These are phyloP conservation scores for Strobilomyces confusus DNA, from an alignment of 768 basidiomycete species.

Conservation along the genomic window DNA sequence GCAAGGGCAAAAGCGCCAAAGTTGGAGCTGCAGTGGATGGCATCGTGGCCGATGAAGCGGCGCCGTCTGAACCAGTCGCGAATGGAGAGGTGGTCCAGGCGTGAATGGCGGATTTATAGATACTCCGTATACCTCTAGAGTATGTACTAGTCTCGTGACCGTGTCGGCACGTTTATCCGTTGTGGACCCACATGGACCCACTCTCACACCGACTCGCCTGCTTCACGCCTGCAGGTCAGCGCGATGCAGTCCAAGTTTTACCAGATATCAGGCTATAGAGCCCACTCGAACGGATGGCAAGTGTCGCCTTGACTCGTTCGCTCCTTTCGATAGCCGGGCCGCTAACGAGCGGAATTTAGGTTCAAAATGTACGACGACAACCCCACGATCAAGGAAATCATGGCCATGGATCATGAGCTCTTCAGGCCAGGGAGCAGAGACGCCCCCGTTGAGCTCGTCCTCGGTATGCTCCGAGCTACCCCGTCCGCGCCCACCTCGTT, in stretches of 20 bases:
- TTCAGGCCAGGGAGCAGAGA: conserved; percentile 27
- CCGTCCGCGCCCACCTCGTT: not conserved
- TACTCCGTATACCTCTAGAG: not conserved
- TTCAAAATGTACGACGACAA: conserved; percentile 35
- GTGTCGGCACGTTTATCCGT: not conserved
- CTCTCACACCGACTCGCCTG: too few relatives aligned
- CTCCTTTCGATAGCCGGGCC: not conserved
- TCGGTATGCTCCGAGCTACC: conserved; percentile 33
- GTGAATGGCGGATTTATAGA: not conserved
- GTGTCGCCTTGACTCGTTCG: not conserved
- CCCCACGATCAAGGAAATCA: conserved; percentile 19
- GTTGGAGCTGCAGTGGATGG: conserved; percentile 6
- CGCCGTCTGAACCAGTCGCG: not conserved
- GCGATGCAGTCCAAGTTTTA: conserved; percentile 16
- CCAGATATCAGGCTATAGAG: conserved; percentile 25
- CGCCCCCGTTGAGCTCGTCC: conserved; percentile 37
- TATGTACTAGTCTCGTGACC: not conserved
- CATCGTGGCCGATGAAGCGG: not conserved
- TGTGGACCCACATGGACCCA: too few relatives aligned
- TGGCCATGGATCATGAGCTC: conserved; percentile 23
- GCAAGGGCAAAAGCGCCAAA: conserved; percentile 58
- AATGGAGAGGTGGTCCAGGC: conserved; percentile 8
- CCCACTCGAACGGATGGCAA: conserved; percentile 29
- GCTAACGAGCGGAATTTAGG: conserved; percentile 10
- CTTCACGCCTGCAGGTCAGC: too few relatives aligned